Evolutionary conservation across 345 rosid species (phyloP), one percentile per base, ranked within the genome.

Genomic region (Lenwebbia sp.): DNA sequence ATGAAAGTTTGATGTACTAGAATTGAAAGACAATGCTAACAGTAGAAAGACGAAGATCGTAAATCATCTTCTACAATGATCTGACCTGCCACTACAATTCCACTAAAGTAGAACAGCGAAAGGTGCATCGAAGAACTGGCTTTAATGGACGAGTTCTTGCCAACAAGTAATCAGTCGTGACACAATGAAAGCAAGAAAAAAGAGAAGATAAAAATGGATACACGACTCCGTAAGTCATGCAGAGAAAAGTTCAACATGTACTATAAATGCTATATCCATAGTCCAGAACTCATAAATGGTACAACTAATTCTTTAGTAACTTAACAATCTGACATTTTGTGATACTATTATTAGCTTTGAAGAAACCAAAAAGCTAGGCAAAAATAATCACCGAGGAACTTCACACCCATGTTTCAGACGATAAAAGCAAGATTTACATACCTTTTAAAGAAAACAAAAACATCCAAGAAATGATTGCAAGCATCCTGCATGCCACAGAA

Each of bases 391-490:
- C 26, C 6, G 6, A 70, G 81, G 37, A 54, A 52, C 40, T 82
- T 53, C 87, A 85, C 70, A 82, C 41, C 85, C 88, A 75, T 76
- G 60, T 85, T 65, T 76, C 53, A 4, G 62, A 56, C 37, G 55
- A 28, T 54, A 82, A 33, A 47, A 82, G 0, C 51, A 76, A 50
- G 25, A 60, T 41, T 50, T 75, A 83, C 90, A 87, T 91, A 93
- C 99, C 96, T 91, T 81, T 90, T 88, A 83, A 87, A 89, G 74
- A 85, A 88, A 60, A 92, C 84, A 87, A 87, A 92, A 75, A 88
- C 90, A 88, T 92, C 91, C 89, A 92, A 91, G 90, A 90, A 93
- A 58, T 88, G 94, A 85, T 89, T 86, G 90, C 94, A 91, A 33
- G 87, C 91, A 83, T 94, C 96, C 70, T 90, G 96, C 84, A 95